These are phyloP conservation scores for Boletellus sp. DNA, from an alignment of 768 basidiomycete species.

Conservation along the genomic window DNA sequence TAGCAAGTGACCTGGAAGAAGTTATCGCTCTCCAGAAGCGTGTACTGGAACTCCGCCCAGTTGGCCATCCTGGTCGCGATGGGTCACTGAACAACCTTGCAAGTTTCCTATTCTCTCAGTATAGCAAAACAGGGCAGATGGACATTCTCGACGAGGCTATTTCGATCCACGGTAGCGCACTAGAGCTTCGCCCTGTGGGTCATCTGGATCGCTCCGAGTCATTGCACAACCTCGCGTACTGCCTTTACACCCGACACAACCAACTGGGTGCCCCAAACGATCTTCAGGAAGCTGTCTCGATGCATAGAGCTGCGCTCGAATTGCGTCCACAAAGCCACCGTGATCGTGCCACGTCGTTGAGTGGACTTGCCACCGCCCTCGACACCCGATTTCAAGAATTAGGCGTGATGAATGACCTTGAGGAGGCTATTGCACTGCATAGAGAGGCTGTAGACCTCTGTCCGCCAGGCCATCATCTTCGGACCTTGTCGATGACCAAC, in stretches of 20 bases:
- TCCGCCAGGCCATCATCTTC: not conserved
- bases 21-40: not conserved
- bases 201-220: constrained; percentile 2
- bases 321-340: constrained; percentile 1
- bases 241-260: constrained; percentile 5
- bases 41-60: not conserved
- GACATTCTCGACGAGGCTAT: not conserved
- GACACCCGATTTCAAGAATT: not conserved
- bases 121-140: not conserved
- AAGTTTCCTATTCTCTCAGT: not conserved
- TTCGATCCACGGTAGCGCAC: not conserved
- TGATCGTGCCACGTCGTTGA: not conserved
- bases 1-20: not conserved
- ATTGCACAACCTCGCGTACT: constrained; percentile 14
- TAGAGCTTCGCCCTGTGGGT: not conserved
- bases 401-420: not conserved
- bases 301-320: not conserved
- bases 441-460: not conserved
- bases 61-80: not conserved
- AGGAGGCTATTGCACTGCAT: not conserved
- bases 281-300: constrained; percentile 18
- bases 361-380: not conserved
- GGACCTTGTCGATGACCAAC: not conserved
- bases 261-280: not conserved
- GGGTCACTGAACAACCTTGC: not conserved